phyloP scores from a whole-genome alignment of 768 basidiomycete species.

The Tremella fuciformis region DNA sequence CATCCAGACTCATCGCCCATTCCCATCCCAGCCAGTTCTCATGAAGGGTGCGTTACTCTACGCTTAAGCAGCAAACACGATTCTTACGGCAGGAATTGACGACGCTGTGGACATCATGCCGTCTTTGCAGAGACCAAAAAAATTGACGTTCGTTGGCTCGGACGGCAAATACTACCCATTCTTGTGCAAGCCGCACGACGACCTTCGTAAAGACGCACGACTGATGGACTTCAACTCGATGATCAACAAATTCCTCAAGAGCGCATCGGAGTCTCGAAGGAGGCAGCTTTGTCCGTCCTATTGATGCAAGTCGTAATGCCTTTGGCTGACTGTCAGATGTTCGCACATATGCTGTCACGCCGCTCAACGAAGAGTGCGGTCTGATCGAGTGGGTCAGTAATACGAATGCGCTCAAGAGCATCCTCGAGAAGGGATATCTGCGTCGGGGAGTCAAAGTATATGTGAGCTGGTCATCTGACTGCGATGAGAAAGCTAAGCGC shows the following conservation, averaged over 20 bases:
- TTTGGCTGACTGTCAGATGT: conserved; percentile 61
- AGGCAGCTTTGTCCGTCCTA: conserved; percentile 74
- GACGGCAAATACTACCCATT: conserved; percentile 85
- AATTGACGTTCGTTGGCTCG: conserved; percentile 76
- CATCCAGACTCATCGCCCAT: conserved; percentile 69
- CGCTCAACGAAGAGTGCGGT: conserved; percentile 94
- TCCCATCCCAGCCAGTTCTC: conserved; percentile 70
- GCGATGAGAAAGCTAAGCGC: background rate
- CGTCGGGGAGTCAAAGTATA: conserved; percentile 56
- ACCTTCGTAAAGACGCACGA: conserved; percentile 92
- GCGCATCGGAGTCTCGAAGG: conserved; percentile 86
- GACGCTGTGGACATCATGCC: conserved; percentile 79
- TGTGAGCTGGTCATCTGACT: conserved; percentile 53
- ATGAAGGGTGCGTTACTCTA: conserved; percentile 65
- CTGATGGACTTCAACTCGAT: conserved; percentile 98
- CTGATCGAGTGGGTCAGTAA: conserved; percentile 98
- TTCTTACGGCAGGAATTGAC: conserved; percentile 65
- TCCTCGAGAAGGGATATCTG: conserved; percentile 69
- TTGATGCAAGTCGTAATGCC: too few relatives aligned
- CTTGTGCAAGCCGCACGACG: conserved; percentile 94
- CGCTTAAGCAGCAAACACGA: background rate
- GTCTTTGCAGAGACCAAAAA: conserved; percentile 85
- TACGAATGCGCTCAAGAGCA: conserved; percentile 74
- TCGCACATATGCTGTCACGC: conserved; percentile 96
- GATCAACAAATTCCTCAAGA: conserved; percentile 92